Conservation (phyloP, 768 basidiomycete genomes). For the Auricularia sp. region DNA sequence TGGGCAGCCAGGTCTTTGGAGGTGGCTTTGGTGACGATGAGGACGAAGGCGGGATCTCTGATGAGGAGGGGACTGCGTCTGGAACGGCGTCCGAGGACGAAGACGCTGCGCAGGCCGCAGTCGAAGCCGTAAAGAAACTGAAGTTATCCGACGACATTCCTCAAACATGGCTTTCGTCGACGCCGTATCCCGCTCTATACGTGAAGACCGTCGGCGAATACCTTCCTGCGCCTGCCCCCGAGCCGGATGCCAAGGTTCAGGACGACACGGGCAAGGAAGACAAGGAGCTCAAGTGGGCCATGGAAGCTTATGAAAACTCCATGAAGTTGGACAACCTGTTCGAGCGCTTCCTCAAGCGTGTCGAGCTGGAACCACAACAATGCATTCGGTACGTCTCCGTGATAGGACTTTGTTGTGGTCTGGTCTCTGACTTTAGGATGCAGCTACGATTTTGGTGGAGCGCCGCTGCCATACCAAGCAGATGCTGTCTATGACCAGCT, state of each 20-base stretch:
- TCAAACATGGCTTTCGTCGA: slow-evolving; percentile 48
- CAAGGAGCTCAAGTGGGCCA: slow-evolving; percentile 45
- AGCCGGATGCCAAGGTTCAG: slow-evolving; percentile 32
- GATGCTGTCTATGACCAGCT: slow-evolving; percentile 61
- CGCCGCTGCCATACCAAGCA: slow-evolving; percentile 76
- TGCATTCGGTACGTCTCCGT: slow-evolving; percentile 61
- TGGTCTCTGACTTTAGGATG: neutral
- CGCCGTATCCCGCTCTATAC: slow-evolving; percentile 55
- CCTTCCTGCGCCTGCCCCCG: slow-evolving; percentile 45
- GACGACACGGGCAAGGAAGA: slow-evolving; percentile 25
- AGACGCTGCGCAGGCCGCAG: neutral
- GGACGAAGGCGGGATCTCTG: slow-evolving; percentile 30
- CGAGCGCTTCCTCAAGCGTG: slow-evolving; percentile 68
- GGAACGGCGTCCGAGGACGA: slow-evolving; percentile 31
- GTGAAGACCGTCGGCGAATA: slow-evolving; percentile 69
- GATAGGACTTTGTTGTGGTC: slow-evolving; percentile 1
- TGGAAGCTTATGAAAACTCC: slow-evolving; percentile 76
- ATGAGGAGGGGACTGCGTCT: slow-evolving; percentile 49
- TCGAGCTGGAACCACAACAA: slow-evolving; percentile 64
- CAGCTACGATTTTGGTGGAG: slow-evolving; percentile 83
- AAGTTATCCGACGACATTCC: neutral
- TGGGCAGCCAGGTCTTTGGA: slow-evolving; percentile 3
- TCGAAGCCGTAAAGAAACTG: neutral
- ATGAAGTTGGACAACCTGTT: slow-evolving; percentile 75
- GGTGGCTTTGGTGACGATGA: slow-evolving; percentile 7